These are phyloP conservation scores for Saccharomyces hybrid DNA, from an alignment of 1,139 yeast genomes.

Conservation along the genomic window DNA sequence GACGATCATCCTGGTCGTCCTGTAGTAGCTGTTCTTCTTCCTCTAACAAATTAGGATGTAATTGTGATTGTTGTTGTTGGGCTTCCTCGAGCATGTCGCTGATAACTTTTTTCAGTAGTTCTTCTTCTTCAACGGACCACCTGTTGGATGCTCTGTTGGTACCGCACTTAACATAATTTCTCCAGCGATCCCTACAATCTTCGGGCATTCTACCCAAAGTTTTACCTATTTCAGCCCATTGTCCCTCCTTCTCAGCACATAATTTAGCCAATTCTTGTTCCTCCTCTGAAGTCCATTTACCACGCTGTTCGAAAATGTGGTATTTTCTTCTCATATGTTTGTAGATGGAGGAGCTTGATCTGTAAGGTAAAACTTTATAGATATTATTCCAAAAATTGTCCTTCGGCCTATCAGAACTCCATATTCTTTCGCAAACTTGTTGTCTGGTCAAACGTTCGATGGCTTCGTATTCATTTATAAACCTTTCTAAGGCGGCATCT, in stretches of 20 bases:
- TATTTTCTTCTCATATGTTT: conserved; percentile 87
- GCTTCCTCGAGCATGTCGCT: conserved; percentile 33
- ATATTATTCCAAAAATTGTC: conserved; percentile 85
- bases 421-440: conserved; percentile 72
- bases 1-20: conserved; percentile 1
- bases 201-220: conserved; percentile 90
- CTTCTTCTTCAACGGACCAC: conserved; percentile 75
- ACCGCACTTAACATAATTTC: conserved; percentile 91
- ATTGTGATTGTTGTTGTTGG: conserved; percentile 3
- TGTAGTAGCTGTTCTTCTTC: not conserved
- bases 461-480: conserved; percentile 59
- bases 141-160: conserved; percentile 60
- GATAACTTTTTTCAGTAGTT: conserved; percentile 49
- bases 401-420: conserved; percentile 78
- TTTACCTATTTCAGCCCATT: conserved; percentile 79
- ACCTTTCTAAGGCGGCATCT: conserved; percentile 60
- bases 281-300: conserved; percentile 80
- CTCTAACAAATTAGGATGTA: not conserved
- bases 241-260: conserved; percentile 64
- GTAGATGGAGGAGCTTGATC: conserved; percentile 82
- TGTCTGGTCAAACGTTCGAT: conserved; percentile 54
- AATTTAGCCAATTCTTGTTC: conserved; percentile 58
- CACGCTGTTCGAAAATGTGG: conserved; percentile 78
- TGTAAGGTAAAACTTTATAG: conserved; percentile 66
- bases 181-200: conserved; percentile 93